Evolutionary conservation across 495 filamentous ascomycete species (phyloP).

Genomic region (Aspergillus nidulans): DNA sequence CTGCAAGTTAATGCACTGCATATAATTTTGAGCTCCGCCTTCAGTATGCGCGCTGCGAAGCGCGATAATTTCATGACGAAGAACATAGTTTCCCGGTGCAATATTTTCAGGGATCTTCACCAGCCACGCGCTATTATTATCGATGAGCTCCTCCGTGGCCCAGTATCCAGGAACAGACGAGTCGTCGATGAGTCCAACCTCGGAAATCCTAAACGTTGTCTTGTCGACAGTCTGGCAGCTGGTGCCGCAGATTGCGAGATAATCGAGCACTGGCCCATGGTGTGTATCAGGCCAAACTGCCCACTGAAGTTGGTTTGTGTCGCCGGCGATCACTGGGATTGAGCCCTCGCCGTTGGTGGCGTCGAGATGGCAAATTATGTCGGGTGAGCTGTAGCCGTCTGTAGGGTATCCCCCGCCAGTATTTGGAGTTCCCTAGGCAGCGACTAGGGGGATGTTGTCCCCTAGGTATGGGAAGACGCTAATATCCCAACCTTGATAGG

Average conservation of each 20-base stretch:
- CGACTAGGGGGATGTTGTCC: conserved; percentile 32
- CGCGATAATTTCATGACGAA: conserved; percentile 70
- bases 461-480: conserved; percentile 20
- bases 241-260: conserved; percentile 60
- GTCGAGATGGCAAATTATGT: conserved; percentile 60
- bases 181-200: conserved; percentile 49
- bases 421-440: conserved; percentile 44
- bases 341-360: conserved; percentile 43
- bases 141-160: conserved; percentile 56
- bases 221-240: conserved; percentile 56
- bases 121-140: conserved; percentile 58
- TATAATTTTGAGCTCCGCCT: conserved; percentile 65
- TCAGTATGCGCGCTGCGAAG: conserved; percentile 50
- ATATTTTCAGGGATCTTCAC: conserved; percentile 58
- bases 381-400: conserved; percentile 49
- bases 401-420: conserved; percentile 24
- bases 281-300: conserved; percentile 57
- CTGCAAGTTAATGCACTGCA: conserved; percentile 64
- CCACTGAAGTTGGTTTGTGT: conserved; percentile 51
- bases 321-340: conserved; percentile 46
- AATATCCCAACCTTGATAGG: conserved; percentile 27
- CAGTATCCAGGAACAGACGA: conserved; percentile 46
- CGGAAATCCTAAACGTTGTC: conserved; percentile 59
- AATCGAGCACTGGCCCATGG: conserved; percentile 63
- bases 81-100: conserved; percentile 61